Evolutionary conservation across 805 yeast genomes (phyloP).

Genomic region (Saccharomyces paradoxus): DNA sequence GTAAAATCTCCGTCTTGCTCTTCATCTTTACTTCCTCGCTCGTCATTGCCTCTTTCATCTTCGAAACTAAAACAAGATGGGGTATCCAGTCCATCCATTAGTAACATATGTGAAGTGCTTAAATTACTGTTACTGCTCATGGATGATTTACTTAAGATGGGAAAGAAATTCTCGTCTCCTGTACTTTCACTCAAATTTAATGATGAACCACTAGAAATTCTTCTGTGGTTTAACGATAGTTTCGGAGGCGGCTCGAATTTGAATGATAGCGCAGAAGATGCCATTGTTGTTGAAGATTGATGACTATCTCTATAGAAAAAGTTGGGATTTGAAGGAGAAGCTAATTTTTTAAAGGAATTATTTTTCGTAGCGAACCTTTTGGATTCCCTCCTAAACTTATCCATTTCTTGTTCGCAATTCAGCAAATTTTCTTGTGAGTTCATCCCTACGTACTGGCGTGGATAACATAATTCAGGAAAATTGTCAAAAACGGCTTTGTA

Average conservation of each 20-base stretch:
- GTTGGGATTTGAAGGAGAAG: slow-evolving; percentile 15
- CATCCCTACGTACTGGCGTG: slow-evolving; percentile 83
- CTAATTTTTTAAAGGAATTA: slow-evolving; percentile 25
- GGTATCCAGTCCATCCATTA: slow-evolving; percentile 14
- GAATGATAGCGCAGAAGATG: slow-evolving; percentile 8
- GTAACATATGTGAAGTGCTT: slow-evolving; percentile 13
- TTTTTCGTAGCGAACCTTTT: slow-evolving; percentile 30
- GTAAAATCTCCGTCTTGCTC: background rate
- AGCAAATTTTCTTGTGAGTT: slow-evolving; percentile 33
- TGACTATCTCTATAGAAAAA: background rate
- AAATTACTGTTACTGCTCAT: slow-evolving; percentile 14
- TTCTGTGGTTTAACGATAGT: slow-evolving; percentile 13
- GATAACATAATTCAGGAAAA: slow-evolving; percentile 53
- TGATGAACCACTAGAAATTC: slow-evolving; percentile 9
- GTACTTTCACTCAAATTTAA: background rate
- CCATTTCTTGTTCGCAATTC: slow-evolving; percentile 45
- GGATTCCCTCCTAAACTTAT: slow-evolving; percentile 41
- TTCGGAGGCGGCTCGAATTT: slow-evolving; percentile 25
- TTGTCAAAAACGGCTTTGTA: slow-evolving; percentile 67
- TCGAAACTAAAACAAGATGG: slow-evolving; percentile 16
- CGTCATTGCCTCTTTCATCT: slow-evolving; percentile 8
- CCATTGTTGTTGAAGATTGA: background rate
- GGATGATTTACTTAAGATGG: slow-evolving; percentile 5
- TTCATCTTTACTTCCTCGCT: background rate
- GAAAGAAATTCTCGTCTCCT: slow-evolving; percentile 10